Evolutionary conservation across 2,329 filamentous ascomycete genomes (phyloP), one percentile per base, ranked within the genome.

Genomic region (Curvularia eragrostidis): DNA sequence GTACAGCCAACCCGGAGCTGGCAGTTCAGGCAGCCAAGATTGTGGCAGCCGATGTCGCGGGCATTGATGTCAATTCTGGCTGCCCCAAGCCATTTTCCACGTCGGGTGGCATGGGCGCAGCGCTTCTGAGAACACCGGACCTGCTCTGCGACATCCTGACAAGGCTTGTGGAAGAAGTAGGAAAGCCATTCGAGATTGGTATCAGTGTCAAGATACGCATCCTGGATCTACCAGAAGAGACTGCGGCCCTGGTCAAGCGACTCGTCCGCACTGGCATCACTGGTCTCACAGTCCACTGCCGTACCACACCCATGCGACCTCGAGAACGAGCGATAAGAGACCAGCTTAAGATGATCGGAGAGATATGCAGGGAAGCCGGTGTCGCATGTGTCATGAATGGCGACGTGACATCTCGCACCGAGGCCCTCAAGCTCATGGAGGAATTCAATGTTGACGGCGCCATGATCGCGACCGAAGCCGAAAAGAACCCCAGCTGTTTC

Each of bases 51-150:
- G 92, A 98, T 77, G 95, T 99, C 3, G 88, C 89, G 0, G 95
- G 95, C 59, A 97, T 99, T 67, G 95, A 98, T 75, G 90, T 99
- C 61, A 99, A 99, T 76, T 93, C 95, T 0, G 95, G 95, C n/a
- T 99, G 95, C 74, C 95, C 95, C 0, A 99, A 99, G 78, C 91
- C 94, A 0, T 99, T 99, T 78, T 96, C 91, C 71, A 97, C 94
- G 2, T 86, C 85, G 62, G 93, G 93, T 59, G 95, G 95, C 48
- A 99, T 99, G 95, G 95, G 95, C 48, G 95, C 95, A 0, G 94
- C 93, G 1, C 84, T 99, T 19, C 84, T 99, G 15, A 87, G 86
- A 66, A 94, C 90, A 0, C 94, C 95, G 0, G 93, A 98, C 64
- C 87, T 86, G 69, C 85, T 99, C 1, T 90, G 88, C 67, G 84